Evolutionary conservation across 495 filamentous ascomycete genomes (phyloP).

Genomic region (Elaphomyces granulatus): DNA sequence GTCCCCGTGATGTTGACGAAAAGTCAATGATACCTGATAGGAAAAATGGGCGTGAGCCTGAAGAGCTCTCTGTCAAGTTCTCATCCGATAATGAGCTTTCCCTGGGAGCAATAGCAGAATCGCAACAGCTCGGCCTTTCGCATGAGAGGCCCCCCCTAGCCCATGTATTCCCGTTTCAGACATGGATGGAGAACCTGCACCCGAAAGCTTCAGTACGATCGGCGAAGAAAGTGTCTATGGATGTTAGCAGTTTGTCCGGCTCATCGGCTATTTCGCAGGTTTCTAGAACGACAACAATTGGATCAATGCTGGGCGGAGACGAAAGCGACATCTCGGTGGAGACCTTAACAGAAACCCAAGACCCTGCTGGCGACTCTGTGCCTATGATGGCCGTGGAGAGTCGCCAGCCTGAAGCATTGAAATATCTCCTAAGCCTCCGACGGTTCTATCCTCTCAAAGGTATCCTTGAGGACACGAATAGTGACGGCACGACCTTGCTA

Average conservation of each 20-base stretch:
- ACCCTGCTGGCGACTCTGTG: conserved; percentile 68
- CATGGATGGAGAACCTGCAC: conserved; percentile 27
- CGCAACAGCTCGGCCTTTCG: conserved; percentile 3
- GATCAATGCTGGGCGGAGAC: conserved; percentile 54
- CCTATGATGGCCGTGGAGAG: conserved; percentile 94
- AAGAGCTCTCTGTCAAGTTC: conserved; percentile 13
- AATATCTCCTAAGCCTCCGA: conserved; percentile 61
- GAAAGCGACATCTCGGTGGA: conserved; percentile 81
- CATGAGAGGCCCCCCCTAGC: conserved; percentile 42
- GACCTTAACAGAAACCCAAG: conserved; percentile 66
- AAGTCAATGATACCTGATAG: conserved; percentile 19
- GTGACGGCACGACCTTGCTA: conserved; percentile 76
- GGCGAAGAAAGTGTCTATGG: conserved; percentile 75
- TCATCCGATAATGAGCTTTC: conserved; percentile 12
- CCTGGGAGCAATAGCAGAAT: conserved; percentile 30
- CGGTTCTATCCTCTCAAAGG: conserved; percentile 54
- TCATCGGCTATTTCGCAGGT: conserved; percentile 64
- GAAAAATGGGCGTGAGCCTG: conserved; percentile 25
- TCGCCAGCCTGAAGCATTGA: conserved; percentile 50
- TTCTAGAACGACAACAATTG: conserved; percentile 61
- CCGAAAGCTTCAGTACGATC: conserved; percentile 32
- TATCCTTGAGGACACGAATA: conserved; percentile 71
- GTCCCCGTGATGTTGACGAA: conserved; percentile 24
- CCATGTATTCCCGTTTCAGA: conserved; percentile 85
- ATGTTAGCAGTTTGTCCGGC: conserved; percentile 74